Percentiles rank a stretch among this genome's conserved stretches.
These are phyloP conservation scores for Penicilliopsis zonata DNA, from an alignment of 495 filamentous ascomycete genomes.

Conservation along the genomic window DNA sequence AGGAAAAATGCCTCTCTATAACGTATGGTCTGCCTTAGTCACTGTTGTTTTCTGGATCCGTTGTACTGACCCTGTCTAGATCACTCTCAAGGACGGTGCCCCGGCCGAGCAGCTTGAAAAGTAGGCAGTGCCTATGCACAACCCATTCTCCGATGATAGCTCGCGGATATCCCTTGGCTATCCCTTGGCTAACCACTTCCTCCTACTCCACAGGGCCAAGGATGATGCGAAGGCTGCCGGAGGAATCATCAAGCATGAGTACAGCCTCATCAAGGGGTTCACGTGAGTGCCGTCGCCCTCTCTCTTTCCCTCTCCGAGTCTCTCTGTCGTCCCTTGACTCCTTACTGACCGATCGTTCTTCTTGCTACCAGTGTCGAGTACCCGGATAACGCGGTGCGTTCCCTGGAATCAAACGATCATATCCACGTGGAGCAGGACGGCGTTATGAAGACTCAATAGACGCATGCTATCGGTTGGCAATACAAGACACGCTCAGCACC, in stretches of 20 bases:
- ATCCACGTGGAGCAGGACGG: conserved; percentile 68
- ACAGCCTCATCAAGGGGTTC: conserved; percentile 80
- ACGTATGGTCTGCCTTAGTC: too few species aligned
- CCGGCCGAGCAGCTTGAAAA: conserved; percentile 48
- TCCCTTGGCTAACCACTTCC: conserved; percentile 3
- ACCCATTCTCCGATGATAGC: neutral
- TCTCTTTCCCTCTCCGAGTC: neutral
- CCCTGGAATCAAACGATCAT: conserved; percentile 52
- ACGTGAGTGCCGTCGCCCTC: conserved; percentile 44
- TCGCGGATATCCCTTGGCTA: neutral
- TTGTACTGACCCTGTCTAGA: too few species aligned
- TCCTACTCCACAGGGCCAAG: conserved; percentile 52
- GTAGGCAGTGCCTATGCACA: conserved; percentile 27
- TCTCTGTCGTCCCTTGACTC: neutral
- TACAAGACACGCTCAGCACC: too few species aligned
- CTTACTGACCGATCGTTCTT: conserved; percentile 3
- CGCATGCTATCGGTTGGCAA: neutral
- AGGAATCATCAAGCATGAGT: conserved; percentile 73
- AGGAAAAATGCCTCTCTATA: too few species aligned
- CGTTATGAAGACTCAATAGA: conserved; percentile 58
- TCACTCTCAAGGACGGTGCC: conserved; percentile 63
- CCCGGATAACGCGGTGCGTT: conserved; percentile 48
- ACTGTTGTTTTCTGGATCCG: too few species aligned
- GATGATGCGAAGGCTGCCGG: conserved; percentile 53
- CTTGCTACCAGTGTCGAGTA: conserved; percentile 52